These are phyloP conservation scores for Davidsoniella neocaledoniae DNA, from an alignment of 2,329 filamentous ascomycete species.

Conservation along the genomic window DNA sequence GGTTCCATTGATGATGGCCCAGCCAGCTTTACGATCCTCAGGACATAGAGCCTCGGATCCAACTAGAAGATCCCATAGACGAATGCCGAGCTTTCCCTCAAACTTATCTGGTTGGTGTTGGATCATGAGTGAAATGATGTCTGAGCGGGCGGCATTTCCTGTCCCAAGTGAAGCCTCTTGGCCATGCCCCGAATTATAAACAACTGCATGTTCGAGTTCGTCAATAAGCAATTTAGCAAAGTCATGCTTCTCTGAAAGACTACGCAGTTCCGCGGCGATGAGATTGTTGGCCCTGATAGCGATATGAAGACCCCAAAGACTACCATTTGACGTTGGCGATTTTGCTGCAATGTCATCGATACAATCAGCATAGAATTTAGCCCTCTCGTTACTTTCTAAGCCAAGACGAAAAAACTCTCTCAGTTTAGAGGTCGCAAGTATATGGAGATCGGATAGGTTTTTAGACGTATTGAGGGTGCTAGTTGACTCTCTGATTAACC, in stretches of 20 bases:
- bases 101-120: constrained; percentile 44
- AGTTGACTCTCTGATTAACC: constrained; percentile 56
- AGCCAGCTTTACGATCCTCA: constrained; percentile 48
- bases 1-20: constrained; percentile 42
- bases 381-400: constrained; percentile 29
- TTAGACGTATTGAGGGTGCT: constrained; percentile 27
- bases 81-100: constrained; percentile 40
- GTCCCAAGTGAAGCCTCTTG: constrained; percentile 26
- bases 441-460: constrained; percentile 44
- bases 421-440: constrained; percentile 45
- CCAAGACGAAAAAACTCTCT: constrained; percentile 33
- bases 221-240: constrained; percentile 44
- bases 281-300: constrained; percentile 28
- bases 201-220: constrained; percentile 43
- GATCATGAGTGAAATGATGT: constrained; percentile 42
- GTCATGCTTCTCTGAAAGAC: constrained; percentile 43
- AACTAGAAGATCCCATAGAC: constrained; percentile 58
- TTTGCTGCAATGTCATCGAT: constrained; percentile 48
- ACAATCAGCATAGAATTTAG: constrained; percentile 48
- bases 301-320: constrained; percentile 46
- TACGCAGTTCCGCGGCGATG: constrained; percentile 31
- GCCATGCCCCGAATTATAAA: constrained; percentile 17
- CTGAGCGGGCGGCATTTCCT: constrained; percentile 36
- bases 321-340: constrained; percentile 20
- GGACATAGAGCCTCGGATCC: constrained; percentile 42